Evolutionary conservation across 2,329 filamentous ascomycete species (phyloP), one percentile per base, ranked within the genome.

Genomic region (Simplicillium sp.): DNA sequence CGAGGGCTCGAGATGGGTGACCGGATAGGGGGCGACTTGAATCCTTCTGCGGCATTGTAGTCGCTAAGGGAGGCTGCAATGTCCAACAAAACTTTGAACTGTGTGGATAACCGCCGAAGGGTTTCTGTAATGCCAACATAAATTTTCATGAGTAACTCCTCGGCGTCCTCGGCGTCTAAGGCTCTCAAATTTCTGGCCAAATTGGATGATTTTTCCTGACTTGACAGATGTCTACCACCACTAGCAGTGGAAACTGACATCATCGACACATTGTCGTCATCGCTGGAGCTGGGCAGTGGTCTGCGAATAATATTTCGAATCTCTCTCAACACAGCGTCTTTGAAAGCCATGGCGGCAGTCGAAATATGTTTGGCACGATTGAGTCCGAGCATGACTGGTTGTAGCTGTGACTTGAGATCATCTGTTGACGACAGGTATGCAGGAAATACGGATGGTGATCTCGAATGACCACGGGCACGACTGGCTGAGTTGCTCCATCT

Each of bases 71-170:
- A 82, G 57, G 88, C 95, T 1, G 89, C 92, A 15, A 95, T 85
- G 59, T 98, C 92, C 9, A 98, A 71, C n/a, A 98, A 65, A 9
- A 97, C 81, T 59, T 98, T 98, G 41, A 92, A 84, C 57, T 97
- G 90, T 1, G 87, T 89, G 14, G 87, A 87, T 7, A 96, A 67
- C 53, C 92, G 76, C 42, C 92, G 75, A 37, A 98, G 60, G 3
- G 86, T 86, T 64, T 98, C 92, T 4, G 90, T 84, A 8, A 96
- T 82, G 29, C 84, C 80, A 14, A 88, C 83, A 54, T 97, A 98
- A 13, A 94, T 84, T 43, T 79, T 85, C 25, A 80, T 70, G 12
- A 97, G 73, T 51, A 97, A 75, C 7, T 81, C 77, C 60, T 97
- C 90, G 0, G 88, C 87, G 60, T 94, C 88, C 42, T 83, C 80